These are phyloP conservation scores for Stramenopiles sp. DNA, from an alignment of 352 stramenopile species.

Conservation along the genomic window DNA sequence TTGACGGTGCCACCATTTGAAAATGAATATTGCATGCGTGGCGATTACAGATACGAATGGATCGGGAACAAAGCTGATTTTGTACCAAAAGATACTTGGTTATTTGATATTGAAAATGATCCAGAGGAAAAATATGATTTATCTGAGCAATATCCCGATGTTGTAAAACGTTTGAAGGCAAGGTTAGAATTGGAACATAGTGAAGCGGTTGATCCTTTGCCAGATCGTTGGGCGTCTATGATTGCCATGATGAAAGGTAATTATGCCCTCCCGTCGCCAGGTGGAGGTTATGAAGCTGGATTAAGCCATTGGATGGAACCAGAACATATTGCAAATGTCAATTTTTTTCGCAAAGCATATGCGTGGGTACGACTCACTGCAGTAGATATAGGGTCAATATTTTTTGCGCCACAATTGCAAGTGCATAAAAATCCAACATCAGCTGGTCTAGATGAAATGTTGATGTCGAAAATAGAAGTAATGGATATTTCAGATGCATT, in stretches of 20 bases:
- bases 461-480: background rate
- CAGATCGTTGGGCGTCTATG: background rate
- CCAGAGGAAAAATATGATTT: conserved; percentile 19
- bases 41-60: background rate
- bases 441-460: background rate
- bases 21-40: background rate
- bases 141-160: background rate
- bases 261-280: background rate
- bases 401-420: background rate
- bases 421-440: background rate
- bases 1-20: background rate
- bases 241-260: background rate
- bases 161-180: conserved; percentile 16
- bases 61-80: background rate
- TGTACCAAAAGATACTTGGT: conserved; percentile 13
- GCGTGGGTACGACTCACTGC: background rate
- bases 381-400: background rate
- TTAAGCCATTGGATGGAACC: background rate
- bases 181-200: conserved; percentile 8
- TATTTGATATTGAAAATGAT: conserved; percentile 25
- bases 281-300: background rate
- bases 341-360: background rate
- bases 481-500: background rate
- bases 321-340: background rate
- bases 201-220: background rate